phyloP scores from a whole-genome alignment of 2,329 filamentous ascomycete species.

The Aspergillus ibericus region DNA sequence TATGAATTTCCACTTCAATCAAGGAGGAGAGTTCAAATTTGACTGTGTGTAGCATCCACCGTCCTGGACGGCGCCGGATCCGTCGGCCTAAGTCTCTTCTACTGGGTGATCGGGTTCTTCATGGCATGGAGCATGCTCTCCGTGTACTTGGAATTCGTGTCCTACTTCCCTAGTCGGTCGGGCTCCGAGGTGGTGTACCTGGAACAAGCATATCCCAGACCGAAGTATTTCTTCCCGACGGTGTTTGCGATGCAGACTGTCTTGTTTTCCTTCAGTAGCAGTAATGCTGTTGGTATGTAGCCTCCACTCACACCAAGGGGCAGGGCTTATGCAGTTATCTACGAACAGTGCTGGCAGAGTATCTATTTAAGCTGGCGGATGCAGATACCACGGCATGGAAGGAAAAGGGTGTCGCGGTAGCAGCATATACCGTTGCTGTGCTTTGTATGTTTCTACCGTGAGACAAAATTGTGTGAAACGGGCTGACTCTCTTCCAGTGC shows the following conservation, averaged over 20 bases:
- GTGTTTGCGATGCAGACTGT: slow-evolving; percentile 65
- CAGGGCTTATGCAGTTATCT: background rate
- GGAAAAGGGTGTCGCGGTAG: slow-evolving; percentile 65
- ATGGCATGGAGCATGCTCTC: slow-evolving; percentile 57
- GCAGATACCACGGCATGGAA: slow-evolving; percentile 59
- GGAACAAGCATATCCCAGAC: slow-evolving; percentile 66
- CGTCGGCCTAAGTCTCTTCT: slow-evolving; percentile 62
- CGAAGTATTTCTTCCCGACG: slow-evolving; percentile 63
- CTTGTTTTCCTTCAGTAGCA: slow-evolving; percentile 64
- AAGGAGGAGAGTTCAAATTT: background rate
- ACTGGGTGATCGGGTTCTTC: slow-evolving; percentile 64
- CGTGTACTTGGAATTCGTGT: slow-evolving; percentile 64
- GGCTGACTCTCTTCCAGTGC: slow-evolving; percentile 31
- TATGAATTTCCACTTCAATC: background rate
- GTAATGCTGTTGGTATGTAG: slow-evolving; percentile 58
- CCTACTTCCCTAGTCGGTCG: slow-evolving; percentile 66
- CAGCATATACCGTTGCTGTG: slow-evolving; percentile 61
- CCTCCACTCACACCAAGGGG: background rate
- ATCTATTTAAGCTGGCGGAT: slow-evolving; percentile 60
- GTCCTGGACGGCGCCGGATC: slow-evolving; percentile 63
- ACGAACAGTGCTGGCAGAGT: slow-evolving; percentile 57
- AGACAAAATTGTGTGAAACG: background rate
- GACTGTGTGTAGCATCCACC: slow-evolving; percentile 48
- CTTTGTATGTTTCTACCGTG: slow-evolving; percentile 47
- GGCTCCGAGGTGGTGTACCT: slow-evolving; percentile 68